phyloP scores from a whole-genome alignment of 2,329 filamentous ascomycete species.

The Trichoderma atroviride region DNA sequence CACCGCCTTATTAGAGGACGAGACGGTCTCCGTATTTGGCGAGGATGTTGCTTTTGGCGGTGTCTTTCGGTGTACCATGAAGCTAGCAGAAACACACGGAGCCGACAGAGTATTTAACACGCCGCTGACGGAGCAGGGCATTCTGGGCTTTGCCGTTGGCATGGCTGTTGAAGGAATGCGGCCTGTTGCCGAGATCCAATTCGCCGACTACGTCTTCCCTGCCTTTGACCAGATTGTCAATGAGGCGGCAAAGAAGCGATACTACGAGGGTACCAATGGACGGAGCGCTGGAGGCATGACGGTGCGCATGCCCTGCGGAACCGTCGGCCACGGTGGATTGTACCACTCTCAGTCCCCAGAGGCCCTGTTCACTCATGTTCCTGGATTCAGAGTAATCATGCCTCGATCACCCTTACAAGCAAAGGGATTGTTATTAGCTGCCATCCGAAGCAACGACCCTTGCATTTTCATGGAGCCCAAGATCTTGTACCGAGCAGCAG shows the following conservation, averaged over 20 bases:
- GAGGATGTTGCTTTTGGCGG: constrained; percentile 97
- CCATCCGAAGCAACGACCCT: constrained; percentile 80
- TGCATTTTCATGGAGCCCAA: constrained; percentile 95
- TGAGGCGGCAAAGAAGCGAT: constrained; percentile 86
- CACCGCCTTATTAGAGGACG: constrained; percentile 79
- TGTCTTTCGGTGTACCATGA: constrained; percentile 93
- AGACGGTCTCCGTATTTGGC: constrained; percentile 87
- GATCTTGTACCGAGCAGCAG: constrained; percentile 85
- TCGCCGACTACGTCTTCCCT: constrained; percentile 91
- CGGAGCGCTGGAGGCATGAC: constrained; percentile 75
- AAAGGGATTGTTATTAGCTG: constrained; percentile 79
- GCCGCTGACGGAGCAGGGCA: constrained; percentile 89
- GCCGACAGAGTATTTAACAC: constrained; percentile 94
- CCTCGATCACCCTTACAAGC: constrained; percentile 85
- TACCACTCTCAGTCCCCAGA: constrained; percentile 92
- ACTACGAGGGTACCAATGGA: constrained; percentile 64
- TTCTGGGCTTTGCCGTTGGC: constrained; percentile 91
- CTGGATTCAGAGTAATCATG: constrained; percentile 82
- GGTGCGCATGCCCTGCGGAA: constrained; percentile 86
- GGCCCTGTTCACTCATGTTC: constrained; percentile 83
- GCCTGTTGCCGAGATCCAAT: constrained; percentile 92
- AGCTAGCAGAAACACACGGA: constrained; percentile 84
- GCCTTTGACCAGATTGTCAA: constrained; percentile 95
- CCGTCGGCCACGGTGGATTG: constrained; percentile 84
- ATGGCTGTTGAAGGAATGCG: constrained; percentile 89